phyloP scores from a whole-genome alignment of 768 basidiomycete species.

The Tricholoma sp. region DNA sequence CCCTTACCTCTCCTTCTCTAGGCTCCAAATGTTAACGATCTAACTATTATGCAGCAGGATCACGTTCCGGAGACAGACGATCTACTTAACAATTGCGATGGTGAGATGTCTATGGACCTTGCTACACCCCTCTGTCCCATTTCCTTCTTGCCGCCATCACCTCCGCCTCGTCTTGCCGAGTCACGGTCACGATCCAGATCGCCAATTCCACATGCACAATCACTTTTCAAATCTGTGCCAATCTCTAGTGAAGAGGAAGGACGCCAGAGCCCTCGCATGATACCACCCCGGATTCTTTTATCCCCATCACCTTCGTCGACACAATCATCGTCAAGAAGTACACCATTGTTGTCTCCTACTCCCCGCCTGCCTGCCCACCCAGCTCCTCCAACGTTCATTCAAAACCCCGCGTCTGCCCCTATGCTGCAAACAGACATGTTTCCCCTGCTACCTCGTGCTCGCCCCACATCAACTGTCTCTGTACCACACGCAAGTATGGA shows the following conservation, averaged over 20 bases:
- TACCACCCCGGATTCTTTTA: conserved; percentile 1
- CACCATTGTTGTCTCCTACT: background rate
- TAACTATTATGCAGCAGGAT: background rate
- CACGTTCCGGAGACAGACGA: conserved; percentile 1
- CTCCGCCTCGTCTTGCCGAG: background rate
- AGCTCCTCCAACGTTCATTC: background rate
- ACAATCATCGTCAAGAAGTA: background rate
- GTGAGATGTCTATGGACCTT: conserved; percentile 47
- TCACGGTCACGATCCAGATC: background rate
- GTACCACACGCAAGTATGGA: background rate
- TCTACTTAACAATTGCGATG: conserved; percentile 28
- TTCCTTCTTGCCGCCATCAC: background rate
- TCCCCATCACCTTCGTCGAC: background rate
- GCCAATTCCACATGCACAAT: background rate
- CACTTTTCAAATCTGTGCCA: background rate
- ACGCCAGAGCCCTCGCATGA: background rate
- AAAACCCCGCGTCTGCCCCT: background rate
- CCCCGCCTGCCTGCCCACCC: background rate
- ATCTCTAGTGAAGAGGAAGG: background rate
- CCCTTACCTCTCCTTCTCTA: background rate
- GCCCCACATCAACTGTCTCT: background rate
- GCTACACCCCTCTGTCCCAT: conserved; percentile 43
- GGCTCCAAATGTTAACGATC: background rate
- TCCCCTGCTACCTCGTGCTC: background rate
- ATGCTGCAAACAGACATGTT: background rate